These are phyloP conservation scores for Pichia sorboxylosa DNA, from an alignment of 1,139 yeast genomes.

Conservation along the genomic window DNA sequence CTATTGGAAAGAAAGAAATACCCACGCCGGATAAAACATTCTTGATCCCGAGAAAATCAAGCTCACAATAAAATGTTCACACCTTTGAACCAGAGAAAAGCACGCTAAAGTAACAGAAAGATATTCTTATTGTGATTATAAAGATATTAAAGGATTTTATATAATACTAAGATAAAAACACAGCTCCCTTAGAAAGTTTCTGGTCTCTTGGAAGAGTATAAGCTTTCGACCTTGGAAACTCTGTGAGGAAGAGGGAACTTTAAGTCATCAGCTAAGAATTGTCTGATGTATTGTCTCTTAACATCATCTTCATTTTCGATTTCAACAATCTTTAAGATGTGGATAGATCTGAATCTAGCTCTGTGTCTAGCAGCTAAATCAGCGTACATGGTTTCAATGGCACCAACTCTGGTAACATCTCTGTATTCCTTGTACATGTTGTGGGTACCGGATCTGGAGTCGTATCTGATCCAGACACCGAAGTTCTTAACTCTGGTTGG, in stretches of 20 bases:
- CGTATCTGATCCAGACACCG: conserved; percentile 99
- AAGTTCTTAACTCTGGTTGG: conserved; percentile 99
- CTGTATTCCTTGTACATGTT: conserved; percentile 99
- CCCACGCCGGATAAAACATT: background rate
- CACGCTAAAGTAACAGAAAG: conserved; percentile 1
- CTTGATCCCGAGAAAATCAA: no score
- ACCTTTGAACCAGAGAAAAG: background rate
- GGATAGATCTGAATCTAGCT: conserved; percentile 99
- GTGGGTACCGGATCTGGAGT: conserved; percentile 99
- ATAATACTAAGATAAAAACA: no score
- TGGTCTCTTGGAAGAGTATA: conserved; percentile 90
- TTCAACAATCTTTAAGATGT: conserved; percentile 97
- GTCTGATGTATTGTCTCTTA: conserved; percentile 98
- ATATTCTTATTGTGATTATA: conserved; percentile 11
- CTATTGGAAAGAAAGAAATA: background rate
- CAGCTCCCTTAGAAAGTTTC: conserved; percentile 91
- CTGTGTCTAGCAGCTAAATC: conserved; percentile 99
- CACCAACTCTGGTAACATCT: conserved; percentile 98
- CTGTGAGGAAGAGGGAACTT: conserved; percentile 99
- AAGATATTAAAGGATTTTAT: conserved; percentile 12
- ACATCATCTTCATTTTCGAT: conserved; percentile 95
- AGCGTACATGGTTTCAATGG: conserved; percentile 97
- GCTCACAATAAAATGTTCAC: background rate
- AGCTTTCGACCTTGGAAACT: conserved; percentile 79
- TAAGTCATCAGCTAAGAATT: conserved; percentile 90